Evolutionary conservation across 306 rosid genomes (phyloP), one percentile per base, ranked within the genome.

Genomic region (Urtica urens): DNA sequence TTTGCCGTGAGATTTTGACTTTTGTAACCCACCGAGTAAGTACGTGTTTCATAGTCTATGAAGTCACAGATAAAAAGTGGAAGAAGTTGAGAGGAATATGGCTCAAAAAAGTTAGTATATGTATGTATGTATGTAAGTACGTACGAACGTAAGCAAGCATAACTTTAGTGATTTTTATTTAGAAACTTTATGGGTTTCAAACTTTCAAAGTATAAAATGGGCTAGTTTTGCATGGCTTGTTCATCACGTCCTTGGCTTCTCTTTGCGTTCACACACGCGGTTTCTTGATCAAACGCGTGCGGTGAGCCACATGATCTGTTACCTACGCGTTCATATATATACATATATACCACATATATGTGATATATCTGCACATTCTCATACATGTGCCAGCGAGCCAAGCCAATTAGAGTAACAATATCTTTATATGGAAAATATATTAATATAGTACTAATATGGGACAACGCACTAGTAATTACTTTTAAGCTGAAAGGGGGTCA

Each of bases 1-100:
- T 65, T 62, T 51, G 71, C 43, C 46, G 76, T 52, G 28, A 28
- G 64, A 70, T 48, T 58, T 77, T 71, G 83, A 74, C 81, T 72
- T 71, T 54, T 27, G 5, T n/a, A 20, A 14, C 16, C 18, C 39
- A 25, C 22, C 49, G 27, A 16, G 20, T 18, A 2, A 8, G 3
- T 15, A 23, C 16, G 13, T 35, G 21, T 35, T 55, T 30, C 53
- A 40, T 18, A 10, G 6, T 4, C 1, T 10, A 30, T 26, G 42
- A 49, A 53, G 47, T 55, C 37, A 38, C 34, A 15, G 29, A 48
- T 42, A 44, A 44, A 52, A 39, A 30, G 20, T 18, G 40, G 15
- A 7, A 9, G 19, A 68, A 38, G 39, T n/a, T 6, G 16, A 49
- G 20, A 38, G 10, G 2, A 28, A 55, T 50, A 34, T 18, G 54